Conservation (phyloP, 129 eudicot genomes). For the Helichrysum umbraculigerum region DNA sequence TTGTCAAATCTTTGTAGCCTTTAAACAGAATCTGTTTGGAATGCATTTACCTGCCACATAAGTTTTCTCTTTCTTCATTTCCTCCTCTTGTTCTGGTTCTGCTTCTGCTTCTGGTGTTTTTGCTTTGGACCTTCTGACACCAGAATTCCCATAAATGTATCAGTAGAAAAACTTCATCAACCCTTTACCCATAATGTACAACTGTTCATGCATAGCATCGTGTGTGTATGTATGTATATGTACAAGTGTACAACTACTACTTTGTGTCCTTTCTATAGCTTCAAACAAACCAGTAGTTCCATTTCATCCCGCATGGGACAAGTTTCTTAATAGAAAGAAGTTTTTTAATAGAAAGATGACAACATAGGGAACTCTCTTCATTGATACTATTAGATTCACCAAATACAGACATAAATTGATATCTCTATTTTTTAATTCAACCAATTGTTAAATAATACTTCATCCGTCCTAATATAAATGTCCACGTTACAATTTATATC, state of each 20-base stretch:
- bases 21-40: constrained; percentile 52
- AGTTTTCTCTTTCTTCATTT: constrained; percentile 49
- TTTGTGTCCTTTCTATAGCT: not conserved
- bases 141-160: not conserved
- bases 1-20: constrained; percentile 39
- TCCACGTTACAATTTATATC: too few species aligned
- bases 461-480: too few species aligned
- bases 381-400: too few species aligned
- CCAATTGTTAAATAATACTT: too few species aligned
- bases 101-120: constrained; percentile 22
- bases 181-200: constrained; percentile 11
- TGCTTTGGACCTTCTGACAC: constrained; percentile 47
- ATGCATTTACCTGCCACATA: constrained; percentile 57
- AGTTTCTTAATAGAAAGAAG: too few species aligned
- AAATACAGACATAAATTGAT: too few species aligned
- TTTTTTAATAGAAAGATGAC: too few species aligned
- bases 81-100: constrained; percentile 34
- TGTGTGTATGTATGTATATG: not conserved
- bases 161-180: not conserved
- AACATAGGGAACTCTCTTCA: too few species aligned
- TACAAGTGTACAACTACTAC: not conserved
- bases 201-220: not conserved
- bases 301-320: not conserved
- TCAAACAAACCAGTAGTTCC: constrained; percentile 1
- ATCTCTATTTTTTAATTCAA: too few species aligned